phyloP scores from a whole-genome alignment of 1,284 basidiomycete genomes.

The Somion occarium region DNA sequence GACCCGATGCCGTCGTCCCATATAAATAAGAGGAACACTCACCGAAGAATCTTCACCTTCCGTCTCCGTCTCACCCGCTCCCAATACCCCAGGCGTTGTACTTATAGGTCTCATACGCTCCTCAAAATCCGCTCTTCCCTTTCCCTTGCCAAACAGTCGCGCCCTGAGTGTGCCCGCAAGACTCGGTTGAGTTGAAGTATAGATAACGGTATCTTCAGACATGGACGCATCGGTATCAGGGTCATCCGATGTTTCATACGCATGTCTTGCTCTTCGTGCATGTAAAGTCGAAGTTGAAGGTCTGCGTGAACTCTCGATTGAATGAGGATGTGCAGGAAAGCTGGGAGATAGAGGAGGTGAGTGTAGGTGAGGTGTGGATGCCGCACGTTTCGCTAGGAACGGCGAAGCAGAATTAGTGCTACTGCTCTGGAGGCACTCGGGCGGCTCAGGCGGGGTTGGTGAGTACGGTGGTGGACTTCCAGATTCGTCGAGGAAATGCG shows the following conservation, averaged over 20 bases:
- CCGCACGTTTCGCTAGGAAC: conserved; percentile 11
- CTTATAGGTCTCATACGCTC: conserved; percentile 39
- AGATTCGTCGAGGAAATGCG: conserved; percentile 1
- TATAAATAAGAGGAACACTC: conserved; percentile 26
- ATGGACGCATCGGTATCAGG: conserved; percentile 17
- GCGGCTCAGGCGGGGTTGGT: conserved; percentile 10
- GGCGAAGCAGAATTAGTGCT: conserved; percentile 6
- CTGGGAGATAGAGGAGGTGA: conserved; percentile 9
- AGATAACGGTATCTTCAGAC: conserved; percentile 26
- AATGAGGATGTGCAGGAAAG: conserved; percentile 5
- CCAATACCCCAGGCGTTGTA: conserved; percentile 52
- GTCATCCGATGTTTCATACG: conserved; percentile 19
- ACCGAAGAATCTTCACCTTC: conserved; percentile 67
- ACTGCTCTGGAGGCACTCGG: neutral
- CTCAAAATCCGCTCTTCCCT: conserved; percentile 20
- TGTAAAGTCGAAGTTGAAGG: conserved; percentile 10
- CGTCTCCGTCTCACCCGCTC: conserved; percentile 75
- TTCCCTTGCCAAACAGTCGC: conserved; percentile 32
- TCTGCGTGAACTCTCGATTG: conserved; percentile 5
- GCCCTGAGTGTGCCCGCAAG: conserved; percentile 23
- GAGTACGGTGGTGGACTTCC: conserved; percentile 18
- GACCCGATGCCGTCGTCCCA: too few relatives aligned
- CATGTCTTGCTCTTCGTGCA: neutral
- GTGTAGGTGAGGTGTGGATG: conserved; percentile 15
- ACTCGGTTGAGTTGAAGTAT: conserved; percentile 19